Base-by-base conservation (phyloP, 805 yeast genomes). In the Candida multigemmis region DNA sequence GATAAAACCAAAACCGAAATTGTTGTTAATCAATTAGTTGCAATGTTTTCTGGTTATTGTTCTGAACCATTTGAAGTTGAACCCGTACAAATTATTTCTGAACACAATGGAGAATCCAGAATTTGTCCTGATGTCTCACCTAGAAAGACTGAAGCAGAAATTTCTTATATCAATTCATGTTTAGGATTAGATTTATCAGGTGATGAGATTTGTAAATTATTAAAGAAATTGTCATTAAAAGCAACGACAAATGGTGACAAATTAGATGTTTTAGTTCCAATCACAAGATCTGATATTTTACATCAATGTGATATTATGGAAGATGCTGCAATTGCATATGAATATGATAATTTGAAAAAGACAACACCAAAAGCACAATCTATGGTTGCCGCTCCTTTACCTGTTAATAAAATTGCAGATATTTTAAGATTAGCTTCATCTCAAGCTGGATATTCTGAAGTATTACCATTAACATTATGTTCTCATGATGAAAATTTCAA, bases 221-320 rank as follows among this genome's bases (percentile, higher is more conserved):
- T 91, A 46, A 60, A 61, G 39, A 85, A 79, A 50, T 84, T 93
- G 96, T 77, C 93, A 10, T 68, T 91, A 39, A 53, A 52, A 29
- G 91, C 93, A 14, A 36, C 54, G 3, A 41, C 50, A 1, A 66
- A 71, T 38, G 43, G 57, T 6, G 65, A 74, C 36, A 48, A 71
- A 21, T 48, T 83, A 26, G 73, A 74, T 27, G 87, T 86, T 31
- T 50, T 58, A 20, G 74, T 91, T 33, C 99, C 99, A 37, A 78
- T 84, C 46, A 91, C 98, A 20, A 81, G 99, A 65, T 77, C 97
- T 7, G 99, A 91, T 57, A 72, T 91, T 36, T 68, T 91, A 46
- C 99, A 91, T 57, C 94, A 85, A 53, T 89, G 97, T 68, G 99
- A 91, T 59, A 78, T 91, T 40, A 83, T 91, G 94, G 99, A 91